Base-by-base conservation (phyloP, 352 stramenopile species). In the Phytophthora niederhauseri region DNA sequence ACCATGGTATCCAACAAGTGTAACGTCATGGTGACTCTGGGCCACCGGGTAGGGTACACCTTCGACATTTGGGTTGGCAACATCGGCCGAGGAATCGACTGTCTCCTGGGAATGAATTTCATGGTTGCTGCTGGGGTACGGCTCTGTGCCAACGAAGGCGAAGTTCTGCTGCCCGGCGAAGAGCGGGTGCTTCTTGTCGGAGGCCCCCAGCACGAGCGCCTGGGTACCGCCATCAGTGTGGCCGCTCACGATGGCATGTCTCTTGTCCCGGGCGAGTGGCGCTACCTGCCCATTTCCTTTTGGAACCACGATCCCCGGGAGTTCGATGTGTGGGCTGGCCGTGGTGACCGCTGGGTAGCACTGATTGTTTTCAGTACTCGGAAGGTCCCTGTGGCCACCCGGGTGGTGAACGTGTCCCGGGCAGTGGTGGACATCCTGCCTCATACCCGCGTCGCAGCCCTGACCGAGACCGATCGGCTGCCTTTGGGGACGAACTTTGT, bases 1-100 rank as follows among this genome's bases (percentile, higher is more conserved):
- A 64, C 28, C 19, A 56, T 24, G 46, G 67, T 19, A 20, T 71
- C 17, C 50, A 61, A 48, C 56, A 66, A 31, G 61, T 68, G 0
- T 26, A 31, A 3, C 70, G 72, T 73, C 0, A 75, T 75, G 60
- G 52, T 82, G 12, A 82, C 66, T 0, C 48, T 80, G 2, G 72
- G 75, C 0, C 12, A 61, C 3, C 57, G 57, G 1, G 41, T 49
- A 0, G 41, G 24, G 0, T 49, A 49, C n/a, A 49, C 41, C 0
- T 49, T 49, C n/a, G 48, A 64, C 17, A 30, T 81, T 2, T 82
- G 71, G 71, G 52, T 66, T 1, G 68, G 55, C 0, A 80, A 76
- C 26, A 58, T 80, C 3, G 68, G 67, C 0, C 41, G 24, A 49
- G 41, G 41, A 2, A 49, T 49, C 17, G 41, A 49, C 6, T 49